Evolutionary conservation across 2,329 filamentous ascomycete species (phyloP), one percentile per base, ranked within the genome.

Genomic region (Tolypocladium tundrense): DNA sequence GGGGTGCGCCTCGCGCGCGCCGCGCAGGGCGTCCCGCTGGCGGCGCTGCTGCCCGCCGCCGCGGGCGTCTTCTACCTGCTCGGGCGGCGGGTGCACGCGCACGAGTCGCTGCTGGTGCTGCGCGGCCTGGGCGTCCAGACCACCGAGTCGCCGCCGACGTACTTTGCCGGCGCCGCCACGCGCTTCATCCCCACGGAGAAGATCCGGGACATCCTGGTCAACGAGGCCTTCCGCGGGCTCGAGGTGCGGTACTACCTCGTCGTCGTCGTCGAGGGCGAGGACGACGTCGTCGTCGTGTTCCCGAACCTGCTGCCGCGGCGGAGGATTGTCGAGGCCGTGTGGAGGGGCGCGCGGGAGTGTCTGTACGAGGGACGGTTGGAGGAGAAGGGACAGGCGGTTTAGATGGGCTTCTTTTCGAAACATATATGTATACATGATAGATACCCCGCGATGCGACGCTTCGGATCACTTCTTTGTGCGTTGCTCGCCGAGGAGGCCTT

Each of bases 191-290:
- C 94, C 0, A 96, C 93, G 0, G 89, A 88, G 51, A 87, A 90
- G 73, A 95, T 99, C 59, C 90, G 90, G 69, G 94, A 99, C 70
- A 87, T 99, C 58, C 84, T 97, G 57, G 89, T 99, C 55, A 91
- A 97, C 70, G 94, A 99, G 77, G 94, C 92, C 4, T 97, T 97
- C 73, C 85, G 84, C 58, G 92, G 92, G 0, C 96, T 97, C 67
- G 90, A 92, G 73, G 91, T 97, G 41, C 78, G 87, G 45, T 96
- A 93, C 68, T 97, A 96, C 68, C 76, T 99, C 10, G 85, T 90
- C 5, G 89, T 97, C 37, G 88, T 97, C 56, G 91, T 97, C 21
- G 88, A 95, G 65, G 91, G 87, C 2, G 93, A 97, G 73, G 83
- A 87, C 57, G 87, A 94, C 63, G 82, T 96, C 5, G 89, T 97